Conservation (phyloP, 2,329 filamentous ascomycete genomes). For the Capronia americana region DNA sequence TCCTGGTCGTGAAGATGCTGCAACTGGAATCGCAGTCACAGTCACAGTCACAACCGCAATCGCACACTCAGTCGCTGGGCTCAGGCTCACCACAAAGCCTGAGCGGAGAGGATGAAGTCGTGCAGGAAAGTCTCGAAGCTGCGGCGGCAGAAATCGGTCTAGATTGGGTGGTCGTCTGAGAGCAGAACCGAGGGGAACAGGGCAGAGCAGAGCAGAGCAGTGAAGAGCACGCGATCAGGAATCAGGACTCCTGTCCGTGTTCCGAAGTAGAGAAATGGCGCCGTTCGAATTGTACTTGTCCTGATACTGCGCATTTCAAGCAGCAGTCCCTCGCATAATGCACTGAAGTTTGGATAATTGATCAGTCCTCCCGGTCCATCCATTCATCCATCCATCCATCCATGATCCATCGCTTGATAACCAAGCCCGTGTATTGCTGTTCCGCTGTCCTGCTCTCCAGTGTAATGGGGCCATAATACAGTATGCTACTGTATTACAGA, state of each 20-base stretch:
- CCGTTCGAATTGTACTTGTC: too few species aligned
- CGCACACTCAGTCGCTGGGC: neutral
- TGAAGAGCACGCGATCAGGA: neutral
- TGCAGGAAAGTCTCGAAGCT: slow-evolving; percentile 15
- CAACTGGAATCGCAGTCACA: slow-evolving; percentile 7
- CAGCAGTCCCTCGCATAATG: too few species aligned
- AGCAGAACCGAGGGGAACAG: neutral
- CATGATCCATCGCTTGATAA: too few species aligned
- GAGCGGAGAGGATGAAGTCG: neutral
- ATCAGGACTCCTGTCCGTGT: neutral
- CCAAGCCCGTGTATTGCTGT: too few species aligned
- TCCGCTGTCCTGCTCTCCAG: too few species aligned
- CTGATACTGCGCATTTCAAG: too few species aligned
- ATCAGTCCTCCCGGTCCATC: too few species aligned
- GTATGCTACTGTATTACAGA: too few species aligned
- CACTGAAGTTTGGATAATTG: too few species aligned
- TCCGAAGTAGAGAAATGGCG: too few species aligned
- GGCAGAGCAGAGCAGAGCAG: neutral
- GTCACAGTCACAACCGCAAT: neutral
- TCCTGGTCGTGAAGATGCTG: slow-evolving; percentile 28
- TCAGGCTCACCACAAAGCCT: neutral
- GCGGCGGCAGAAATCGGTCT: slow-evolving; percentile 13
- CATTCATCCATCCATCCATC: too few species aligned
- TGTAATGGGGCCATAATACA: too few species aligned
- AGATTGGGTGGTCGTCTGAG: slow-evolving; percentile 7